Conservation (phyloP, 176 grass and related monocot genomes). For the Tillandsia fasciculata region DNA sequence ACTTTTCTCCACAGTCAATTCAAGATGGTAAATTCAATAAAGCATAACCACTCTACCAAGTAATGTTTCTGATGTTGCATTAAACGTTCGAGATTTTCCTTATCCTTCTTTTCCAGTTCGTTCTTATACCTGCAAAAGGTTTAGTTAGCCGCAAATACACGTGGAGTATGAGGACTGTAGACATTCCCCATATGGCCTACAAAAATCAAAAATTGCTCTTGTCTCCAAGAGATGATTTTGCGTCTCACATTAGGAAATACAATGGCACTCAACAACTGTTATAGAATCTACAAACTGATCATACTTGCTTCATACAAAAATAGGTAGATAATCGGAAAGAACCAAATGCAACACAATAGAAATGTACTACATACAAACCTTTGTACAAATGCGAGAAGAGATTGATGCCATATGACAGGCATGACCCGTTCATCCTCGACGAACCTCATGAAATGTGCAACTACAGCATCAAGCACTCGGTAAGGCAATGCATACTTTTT, state of each 20-base stretch:
- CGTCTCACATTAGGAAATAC: too few relatives aligned
- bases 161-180: background rate
- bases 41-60: slow-evolving; percentile 34
- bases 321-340: background rate
- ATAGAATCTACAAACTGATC: too few relatives aligned
- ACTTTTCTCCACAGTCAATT: background rate
- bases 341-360: background rate
- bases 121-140: slow-evolving; percentile 65
- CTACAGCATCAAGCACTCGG: slow-evolving; percentile 63
- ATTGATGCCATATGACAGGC: slow-evolving; percentile 98
- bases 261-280: too few relatives aligned
- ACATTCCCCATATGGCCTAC: background rate
- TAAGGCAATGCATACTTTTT: slow-evolving; percentile 98
- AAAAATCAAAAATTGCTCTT: background rate
- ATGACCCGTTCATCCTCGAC: slow-evolving; percentile 55
- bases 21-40: background rate
- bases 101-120: slow-evolving; percentile 61
- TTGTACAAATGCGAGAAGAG: slow-evolving; percentile 88
- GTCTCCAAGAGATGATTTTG: background rate
- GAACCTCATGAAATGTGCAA: slow-evolving; percentile 87
- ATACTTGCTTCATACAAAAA: too few relatives aligned
- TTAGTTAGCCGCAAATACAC: slow-evolving; percentile 10
- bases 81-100: slow-evolving; percentile 50
- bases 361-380: slow-evolving; percentile 37
- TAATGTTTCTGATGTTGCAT: slow-evolving; percentile 89